A percentile compares a stretch with the other conserved stretches of the same genome.
phyloP scores from a whole-genome alignment of 805 yeast genomes.

The Candida stauntonica region DNA sequence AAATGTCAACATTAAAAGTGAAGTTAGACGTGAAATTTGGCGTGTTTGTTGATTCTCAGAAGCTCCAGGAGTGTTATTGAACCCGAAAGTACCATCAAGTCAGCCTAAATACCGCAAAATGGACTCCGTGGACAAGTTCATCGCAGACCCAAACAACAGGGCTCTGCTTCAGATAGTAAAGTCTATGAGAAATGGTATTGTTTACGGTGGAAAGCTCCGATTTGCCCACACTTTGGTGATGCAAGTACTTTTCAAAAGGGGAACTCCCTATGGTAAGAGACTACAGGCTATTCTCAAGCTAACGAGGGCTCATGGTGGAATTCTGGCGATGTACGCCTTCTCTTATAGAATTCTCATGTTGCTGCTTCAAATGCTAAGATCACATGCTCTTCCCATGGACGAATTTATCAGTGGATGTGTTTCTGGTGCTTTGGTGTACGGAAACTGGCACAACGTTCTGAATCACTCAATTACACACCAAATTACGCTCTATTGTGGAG shows the following conservation, averaged over 20 bases:
- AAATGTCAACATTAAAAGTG: too few species aligned
- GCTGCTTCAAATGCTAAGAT: slow-evolving; percentile 26
- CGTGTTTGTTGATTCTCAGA: too few species aligned
- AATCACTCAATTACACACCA: slow-evolving; percentile 57
- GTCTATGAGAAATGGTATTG: slow-evolving; percentile 41
- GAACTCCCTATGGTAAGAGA: slow-evolving; percentile 35
- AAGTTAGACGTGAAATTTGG: too few species aligned
- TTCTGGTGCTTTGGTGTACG: slow-evolving; percentile 39
- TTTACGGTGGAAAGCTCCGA: slow-evolving; percentile 58
- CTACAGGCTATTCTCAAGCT: slow-evolving; percentile 44
- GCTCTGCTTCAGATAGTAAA: slow-evolving; percentile 34
- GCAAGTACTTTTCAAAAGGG: slow-evolving; percentile 42
- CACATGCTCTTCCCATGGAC: slow-evolving; percentile 15
- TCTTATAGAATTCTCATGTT: slow-evolving; percentile 40
- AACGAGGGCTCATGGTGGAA: slow-evolving; percentile 50
- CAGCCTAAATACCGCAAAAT: slow-evolving; percentile 1
- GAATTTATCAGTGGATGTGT: slow-evolving; percentile 34
- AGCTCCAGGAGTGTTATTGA: too few species aligned
- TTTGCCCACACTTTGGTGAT: slow-evolving; percentile 64
- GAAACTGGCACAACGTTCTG: slow-evolving; percentile 32
- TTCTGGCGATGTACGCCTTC: slow-evolving; percentile 52
- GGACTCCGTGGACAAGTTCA: slow-evolving; percentile 22
- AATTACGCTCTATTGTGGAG: slow-evolving; percentile 67
- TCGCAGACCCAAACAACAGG: slow-evolving; percentile 32
- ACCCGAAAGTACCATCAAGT: too few species aligned